Base-by-base conservation (phyloP, 495 filamentous ascomycete species). In the Aspergillus biplanus region DNA sequence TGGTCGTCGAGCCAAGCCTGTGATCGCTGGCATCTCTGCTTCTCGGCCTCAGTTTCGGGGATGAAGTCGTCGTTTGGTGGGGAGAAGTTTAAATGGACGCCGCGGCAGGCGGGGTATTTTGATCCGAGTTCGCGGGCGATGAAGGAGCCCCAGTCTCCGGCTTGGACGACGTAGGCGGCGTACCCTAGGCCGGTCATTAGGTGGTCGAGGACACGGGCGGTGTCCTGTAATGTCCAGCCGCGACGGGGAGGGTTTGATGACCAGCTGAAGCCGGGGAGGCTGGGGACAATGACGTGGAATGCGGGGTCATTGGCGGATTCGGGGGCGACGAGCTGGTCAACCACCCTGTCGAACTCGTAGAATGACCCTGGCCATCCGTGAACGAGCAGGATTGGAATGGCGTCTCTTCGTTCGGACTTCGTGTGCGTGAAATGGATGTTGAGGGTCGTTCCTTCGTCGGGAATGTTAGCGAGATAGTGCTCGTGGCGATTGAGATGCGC, bases 361-460 rank as follows among this genome's bases (percentile, higher is more conserved):
- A 78, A 78, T 21, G 75, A 76, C 12, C 77, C 75, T 3, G 76
- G 76, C 76, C 78, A 78, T 27, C 76, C 72, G 57, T 77, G 72
- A 39, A 76, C 49, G 37, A 78, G 64, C 21, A 78, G 68, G 9
- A 77, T 58, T 8, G 75, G 76, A 12, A 75, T 76, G 13, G 73
- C 69, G 37, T 67, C 59, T 8, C 58, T n/a, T 3, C 18, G 2
- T 3, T 61, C n/a, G 2, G 69, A 59, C 15, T 34, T 59, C 6
- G 62, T 56, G 33, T 72, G 68, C 11, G 67, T 42, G 54, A 72
- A 72, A 53, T 72, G 68, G 50, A 72, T 61, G 33, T 60, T 48
- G 15, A 71, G 11, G 3, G 4, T 15, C 6, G 11, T 7, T 6
- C 39, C 39, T 6, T 11, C 4, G 5, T 59, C 50, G 54, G 65